Evolutionary conservation across 2,329 filamentous ascomycete species (phyloP), one percentile per base, ranked within the genome.

Genomic region (Aphanocladium album): DNA sequence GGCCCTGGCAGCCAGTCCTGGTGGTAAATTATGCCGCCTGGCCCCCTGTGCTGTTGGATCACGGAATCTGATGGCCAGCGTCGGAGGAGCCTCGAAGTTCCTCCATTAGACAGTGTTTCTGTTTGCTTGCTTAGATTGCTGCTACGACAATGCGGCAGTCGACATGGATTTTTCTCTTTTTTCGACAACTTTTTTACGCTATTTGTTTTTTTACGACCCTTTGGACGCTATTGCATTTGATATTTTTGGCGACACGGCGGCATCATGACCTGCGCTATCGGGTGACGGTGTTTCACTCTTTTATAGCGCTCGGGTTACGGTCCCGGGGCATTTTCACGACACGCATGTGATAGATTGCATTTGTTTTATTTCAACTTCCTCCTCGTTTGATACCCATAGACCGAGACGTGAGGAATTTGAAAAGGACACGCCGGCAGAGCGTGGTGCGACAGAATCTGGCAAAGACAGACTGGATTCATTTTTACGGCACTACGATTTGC

Each of bases 1-100:
- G 87, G 88, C 68, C 79, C 79, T 50, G 84, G 84, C 62, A 83
- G 84, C 70, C 85, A 86, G 72, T 86, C 81, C 64, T 87, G 89
- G 88, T 91, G 82, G 83, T 85, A 83, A 79, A 75, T 62, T 6
- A 59, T 37, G 14, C 25, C 27, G 19, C 19, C 11, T 17, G 21
- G 21, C 5, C 21, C 27, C 41, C 25, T n/a, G 25, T 33, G 49
- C 37, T 35, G 46, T 39, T 37, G 3, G 9, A 21, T 25, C 27
- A 16, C 4, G 12, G 16, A 47, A 35, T 3, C 17, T 27, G 57
- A 19, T 46, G 30, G 39, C n/a, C 47, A 25, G 27, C n/a, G 8
- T n/a, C 25, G n/a, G 45, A 19, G 57, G 30, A 19, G 39, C 19
- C 27, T n/a, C 12, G 6, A 12, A n/a, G 19, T 12, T 27, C 23